Evolutionary conservation across 805 yeast genomes (phyloP).

Genomic region (Pichia thaimueangensis): DNA sequence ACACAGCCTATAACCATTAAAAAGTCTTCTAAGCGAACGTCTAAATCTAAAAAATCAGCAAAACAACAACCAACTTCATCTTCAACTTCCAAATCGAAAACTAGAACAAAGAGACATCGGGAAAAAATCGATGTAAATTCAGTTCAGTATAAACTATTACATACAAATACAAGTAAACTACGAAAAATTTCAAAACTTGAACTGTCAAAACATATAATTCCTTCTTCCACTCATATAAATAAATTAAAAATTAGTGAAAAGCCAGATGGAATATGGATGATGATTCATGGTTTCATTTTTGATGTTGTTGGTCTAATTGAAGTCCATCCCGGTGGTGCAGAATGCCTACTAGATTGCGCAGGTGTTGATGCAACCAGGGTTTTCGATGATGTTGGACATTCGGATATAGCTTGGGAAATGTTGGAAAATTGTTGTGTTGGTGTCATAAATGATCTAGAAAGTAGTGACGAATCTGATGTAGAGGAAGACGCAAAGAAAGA

Average conservation of each 20-base stretch:
- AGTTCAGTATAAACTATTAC: slow-evolving; percentile 3
- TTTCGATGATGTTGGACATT: slow-evolving; percentile 66
- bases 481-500: background rate
- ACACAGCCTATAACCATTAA: too few relatives aligned
- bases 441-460: slow-evolving; percentile 38
- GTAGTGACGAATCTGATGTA: background rate
- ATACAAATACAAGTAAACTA: slow-evolving; percentile 4
- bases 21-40: too few relatives aligned
- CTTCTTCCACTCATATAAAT: slow-evolving; percentile 5
- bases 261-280: slow-evolving; percentile 62
- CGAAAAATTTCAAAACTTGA: slow-evolving; percentile 1
- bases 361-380: slow-evolving; percentile 73
- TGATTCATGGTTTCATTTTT: slow-evolving; percentile 62
- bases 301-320: slow-evolving; percentile 49
- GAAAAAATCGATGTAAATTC: slow-evolving; percentile 2
- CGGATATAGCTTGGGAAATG: slow-evolving; percentile 81
- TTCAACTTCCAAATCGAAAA: too few relatives aligned
- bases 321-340: slow-evolving; percentile 82
- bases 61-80: too few relatives aligned
- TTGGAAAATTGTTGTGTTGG: slow-evolving; percentile 77
- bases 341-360: slow-evolving; percentile 69
- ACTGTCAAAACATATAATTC: slow-evolving; percentile 10
- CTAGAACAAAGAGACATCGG: background rate
- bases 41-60: background rate
- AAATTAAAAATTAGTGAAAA: slow-evolving; percentile 1